Base-by-base conservation (phyloP, 1,284 basidiomycete species). In the Porogramme epimiltina region DNA sequence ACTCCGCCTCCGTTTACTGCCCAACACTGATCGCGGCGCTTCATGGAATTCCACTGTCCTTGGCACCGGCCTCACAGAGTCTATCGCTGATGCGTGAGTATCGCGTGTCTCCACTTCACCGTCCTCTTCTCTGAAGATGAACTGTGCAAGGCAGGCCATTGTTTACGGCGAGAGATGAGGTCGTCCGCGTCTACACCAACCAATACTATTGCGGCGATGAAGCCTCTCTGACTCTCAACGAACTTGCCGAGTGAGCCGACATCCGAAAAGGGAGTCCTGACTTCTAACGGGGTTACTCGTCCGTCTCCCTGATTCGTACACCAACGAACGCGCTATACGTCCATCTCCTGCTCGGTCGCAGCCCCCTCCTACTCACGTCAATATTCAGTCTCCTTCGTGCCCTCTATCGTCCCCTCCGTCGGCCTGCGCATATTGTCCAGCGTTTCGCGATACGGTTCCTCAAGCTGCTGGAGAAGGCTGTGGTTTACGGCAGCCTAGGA, bases 391-490 rank as follows among this genome's bases (percentile, higher is more conserved):
- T 93, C 92, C 6, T 81, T 98, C 22, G 80, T 82, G 5, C 96
- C 96, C 0, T 78, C 89, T 2, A 73, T 98, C 2, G 84, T 98
- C 18, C 89, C 93, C 1, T 87, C 93, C 0, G 69, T 82, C 13
- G 94, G 95, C 0, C 81, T 87, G 0, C 79, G 93, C 5, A 78
- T 98, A 23, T 73, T 81, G 1, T 95, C 93, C 19, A 91, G 93
- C 25, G 95, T 98, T 4, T 82, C 93, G 9, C 86, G 88, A 48
- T 98, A 99, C 64, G 91, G 93, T 26, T 89, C 87, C 3, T 97
- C 69, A 85, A 89, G 45, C 77, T 98, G 1, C 76, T 98, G n/a
- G 91, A 94, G 49, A 79, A 80, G 8, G 77, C 93, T 9, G 81
- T 76, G 10, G 73, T 95, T 18, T 89, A 82, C 61, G 70, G 80